These are phyloP conservation scores for Xylaria castorea DNA, from an alignment of 495 filamentous ascomycete genomes.

Conservation along the genomic window DNA sequence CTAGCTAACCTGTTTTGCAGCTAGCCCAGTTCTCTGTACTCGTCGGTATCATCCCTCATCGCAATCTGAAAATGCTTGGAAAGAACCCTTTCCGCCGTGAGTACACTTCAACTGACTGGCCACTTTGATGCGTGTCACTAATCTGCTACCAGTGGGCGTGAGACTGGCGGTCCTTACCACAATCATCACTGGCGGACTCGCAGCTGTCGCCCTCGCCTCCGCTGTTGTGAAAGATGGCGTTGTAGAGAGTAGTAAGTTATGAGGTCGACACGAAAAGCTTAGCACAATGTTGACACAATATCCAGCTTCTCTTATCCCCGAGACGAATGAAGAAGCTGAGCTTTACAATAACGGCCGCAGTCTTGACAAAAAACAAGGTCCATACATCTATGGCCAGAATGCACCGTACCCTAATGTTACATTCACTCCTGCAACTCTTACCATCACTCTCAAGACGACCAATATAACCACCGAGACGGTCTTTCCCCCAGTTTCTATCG, in stretches of 20 bases:
- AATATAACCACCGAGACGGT: slow-evolving; percentile 5
- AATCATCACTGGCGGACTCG: not conserved
- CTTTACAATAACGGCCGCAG: not conserved
- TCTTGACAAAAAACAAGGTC: slow-evolving; percentile 1
- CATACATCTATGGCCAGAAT: slow-evolving; percentile 3
- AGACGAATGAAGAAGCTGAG: too few species aligned
- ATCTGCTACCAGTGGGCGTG: not conserved
- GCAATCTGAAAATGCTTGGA: not conserved
- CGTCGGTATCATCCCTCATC: not conserved
- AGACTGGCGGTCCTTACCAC: not conserved
- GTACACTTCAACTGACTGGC: not conserved
- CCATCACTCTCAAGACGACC: slow-evolving; percentile 7
- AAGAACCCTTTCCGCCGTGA: not conserved
- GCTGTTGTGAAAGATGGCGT: not conserved
- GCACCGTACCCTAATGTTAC: slow-evolving; percentile 12
- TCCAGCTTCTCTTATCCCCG: not conserved
- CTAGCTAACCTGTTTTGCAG: not conserved
- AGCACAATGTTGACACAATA: not conserved
- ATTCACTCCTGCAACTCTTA: slow-evolving; percentile 6
- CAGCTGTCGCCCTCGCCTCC: not conserved
- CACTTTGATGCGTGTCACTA: not conserved
- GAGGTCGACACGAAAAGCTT: not conserved
- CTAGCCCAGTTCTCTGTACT: not conserved
- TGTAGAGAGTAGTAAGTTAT: not conserved
- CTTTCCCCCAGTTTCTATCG: not conserved